Conservation (phyloP, 2,329 filamentous ascomycete species). For the Clarireedia sp. region DNA sequence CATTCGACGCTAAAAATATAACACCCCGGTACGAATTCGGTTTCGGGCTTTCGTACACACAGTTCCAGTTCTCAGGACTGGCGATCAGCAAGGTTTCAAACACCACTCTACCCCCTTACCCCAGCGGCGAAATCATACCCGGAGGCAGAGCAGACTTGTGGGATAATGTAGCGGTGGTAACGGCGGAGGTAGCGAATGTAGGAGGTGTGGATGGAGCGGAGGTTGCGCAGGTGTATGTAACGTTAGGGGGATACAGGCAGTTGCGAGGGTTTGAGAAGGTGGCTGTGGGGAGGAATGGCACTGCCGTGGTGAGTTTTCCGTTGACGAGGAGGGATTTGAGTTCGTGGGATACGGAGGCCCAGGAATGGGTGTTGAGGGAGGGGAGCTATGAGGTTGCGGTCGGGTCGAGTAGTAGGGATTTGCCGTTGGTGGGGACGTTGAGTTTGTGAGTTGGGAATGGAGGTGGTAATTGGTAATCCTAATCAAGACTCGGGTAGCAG, state of each 20-base stretch:
- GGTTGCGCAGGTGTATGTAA: slow-evolving; percentile 27
- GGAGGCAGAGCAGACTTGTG: slow-evolving; percentile 48
- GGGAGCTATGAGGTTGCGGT: slow-evolving; percentile 1
- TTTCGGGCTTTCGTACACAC: slow-evolving; percentile 48
- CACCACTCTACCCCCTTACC: slow-evolving; percentile 33
- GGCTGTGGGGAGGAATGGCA: slow-evolving; percentile 38
- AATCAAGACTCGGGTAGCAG: too few relatives aligned
- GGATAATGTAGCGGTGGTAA: slow-evolving; percentile 42
- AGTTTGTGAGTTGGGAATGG: not conserved
- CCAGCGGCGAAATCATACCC: slow-evolving; percentile 15
- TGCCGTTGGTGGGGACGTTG: not conserved
- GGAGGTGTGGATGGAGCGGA: slow-evolving; percentile 31
- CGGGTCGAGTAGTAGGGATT: slow-evolving; percentile 4
- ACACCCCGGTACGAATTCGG: slow-evolving; percentile 33
- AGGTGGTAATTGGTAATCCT: not conserved
- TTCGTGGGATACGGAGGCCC: slow-evolving; percentile 52
- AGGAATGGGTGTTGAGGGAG: slow-evolving; percentile 41
- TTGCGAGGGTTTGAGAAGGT: slow-evolving; percentile 57
- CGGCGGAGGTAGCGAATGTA: slow-evolving; percentile 44
- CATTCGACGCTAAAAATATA: slow-evolving; percentile 36
- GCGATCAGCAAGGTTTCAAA: slow-evolving; percentile 21
- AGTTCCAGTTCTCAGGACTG: slow-evolving; percentile 40
- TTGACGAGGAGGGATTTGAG: slow-evolving; percentile 54
- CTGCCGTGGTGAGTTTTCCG: slow-evolving; percentile 38
- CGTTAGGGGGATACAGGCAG: slow-evolving; percentile 45